Percentiles rank a stretch among this genome's conserved stretches.
phyloP scores from a whole-genome alignment of 169 alveolate species.

The Cryptosporidium felis region DNA sequence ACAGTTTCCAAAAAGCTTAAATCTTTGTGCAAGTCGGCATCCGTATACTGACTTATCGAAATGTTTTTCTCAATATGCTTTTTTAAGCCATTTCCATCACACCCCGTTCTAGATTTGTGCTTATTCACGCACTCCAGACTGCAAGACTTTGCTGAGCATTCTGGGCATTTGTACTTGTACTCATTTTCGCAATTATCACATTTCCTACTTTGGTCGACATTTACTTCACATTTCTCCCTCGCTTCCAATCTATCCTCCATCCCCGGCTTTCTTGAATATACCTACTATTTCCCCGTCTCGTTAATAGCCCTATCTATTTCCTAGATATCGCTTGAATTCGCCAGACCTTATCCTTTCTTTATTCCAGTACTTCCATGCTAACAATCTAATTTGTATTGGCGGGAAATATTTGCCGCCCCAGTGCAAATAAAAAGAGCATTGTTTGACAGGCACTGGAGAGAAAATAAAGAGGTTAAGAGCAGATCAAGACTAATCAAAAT shows the following conservation, averaged over 20 bases:
- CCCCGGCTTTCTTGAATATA: too few species aligned
- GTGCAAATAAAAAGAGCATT: too few species aligned
- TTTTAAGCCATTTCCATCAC: slow-evolving; percentile 37
- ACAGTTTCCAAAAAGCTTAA: slow-evolving; percentile 25
- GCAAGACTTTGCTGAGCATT: slow-evolving; percentile 58
- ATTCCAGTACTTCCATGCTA: too few species aligned
- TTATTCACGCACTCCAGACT: slow-evolving; percentile 55
- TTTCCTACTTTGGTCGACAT: background rate
- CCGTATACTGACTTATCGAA: slow-evolving; percentile 16
- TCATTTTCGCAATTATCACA: slow-evolving; percentile 33
- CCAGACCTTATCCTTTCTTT: too few species aligned
- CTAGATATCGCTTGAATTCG: too few species aligned
- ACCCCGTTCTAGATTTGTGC: slow-evolving; percentile 61
- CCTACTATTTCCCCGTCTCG: too few species aligned
- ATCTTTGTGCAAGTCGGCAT: slow-evolving; percentile 13
- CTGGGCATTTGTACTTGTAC: slow-evolving; percentile 71
- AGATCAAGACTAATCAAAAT: too few species aligned
- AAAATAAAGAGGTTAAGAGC: too few species aligned
- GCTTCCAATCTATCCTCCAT: background rate
- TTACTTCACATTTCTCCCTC: background rate
- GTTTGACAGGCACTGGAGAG: too few species aligned
- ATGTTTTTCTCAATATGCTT: slow-evolving; percentile 12
- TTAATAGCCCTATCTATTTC: too few species aligned
- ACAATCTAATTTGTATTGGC: too few species aligned
- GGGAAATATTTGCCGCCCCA: too few species aligned